Evolutionary conservation across 2,329 filamentous ascomycete genomes (phyloP).

Genomic region (Cytospora paraplurivora): DNA sequence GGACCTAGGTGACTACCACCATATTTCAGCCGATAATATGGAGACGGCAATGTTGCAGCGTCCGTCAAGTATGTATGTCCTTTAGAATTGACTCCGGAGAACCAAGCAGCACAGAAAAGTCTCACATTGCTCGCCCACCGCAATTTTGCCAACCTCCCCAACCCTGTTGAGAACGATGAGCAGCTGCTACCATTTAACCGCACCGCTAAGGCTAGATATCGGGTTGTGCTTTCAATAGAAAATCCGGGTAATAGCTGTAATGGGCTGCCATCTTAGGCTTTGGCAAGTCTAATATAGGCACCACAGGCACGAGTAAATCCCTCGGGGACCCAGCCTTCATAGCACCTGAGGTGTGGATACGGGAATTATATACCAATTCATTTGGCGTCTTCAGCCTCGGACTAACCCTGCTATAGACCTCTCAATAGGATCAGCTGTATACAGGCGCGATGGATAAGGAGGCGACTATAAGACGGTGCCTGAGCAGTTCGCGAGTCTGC

Average conservation of each 20-base stretch:
- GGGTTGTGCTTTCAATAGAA: background rate
- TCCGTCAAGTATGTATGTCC: background rate
- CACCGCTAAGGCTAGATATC: background rate
- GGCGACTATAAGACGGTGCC: background rate
- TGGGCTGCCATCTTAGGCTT: conserved; percentile 26
- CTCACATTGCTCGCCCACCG: background rate
- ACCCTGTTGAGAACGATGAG: background rate
- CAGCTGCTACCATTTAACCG: background rate
- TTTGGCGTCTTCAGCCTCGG: conserved; percentile 10
- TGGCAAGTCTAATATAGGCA: conserved; percentile 11
- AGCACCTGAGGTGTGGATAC: background rate
- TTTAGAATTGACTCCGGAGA: conserved; percentile 2
- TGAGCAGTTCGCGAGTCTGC: background rate
- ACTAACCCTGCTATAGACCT: conserved; percentile 5
- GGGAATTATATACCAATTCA: background rate
- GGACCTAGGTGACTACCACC: too few relatives aligned
- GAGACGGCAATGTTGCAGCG: too few relatives aligned
- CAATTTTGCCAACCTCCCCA: too few relatives aligned
- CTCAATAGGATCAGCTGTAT: background rate
- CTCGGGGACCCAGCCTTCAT: background rate
- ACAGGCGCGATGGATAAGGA: too few relatives aligned
- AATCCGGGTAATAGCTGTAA: background rate
- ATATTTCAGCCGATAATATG: too few relatives aligned
- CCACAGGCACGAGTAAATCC: background rate
- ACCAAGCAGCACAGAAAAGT: background rate